Base-by-base conservation (phyloP, 2,329 filamentous ascomycete genomes). In the Monilinia fructicola region DNA sequence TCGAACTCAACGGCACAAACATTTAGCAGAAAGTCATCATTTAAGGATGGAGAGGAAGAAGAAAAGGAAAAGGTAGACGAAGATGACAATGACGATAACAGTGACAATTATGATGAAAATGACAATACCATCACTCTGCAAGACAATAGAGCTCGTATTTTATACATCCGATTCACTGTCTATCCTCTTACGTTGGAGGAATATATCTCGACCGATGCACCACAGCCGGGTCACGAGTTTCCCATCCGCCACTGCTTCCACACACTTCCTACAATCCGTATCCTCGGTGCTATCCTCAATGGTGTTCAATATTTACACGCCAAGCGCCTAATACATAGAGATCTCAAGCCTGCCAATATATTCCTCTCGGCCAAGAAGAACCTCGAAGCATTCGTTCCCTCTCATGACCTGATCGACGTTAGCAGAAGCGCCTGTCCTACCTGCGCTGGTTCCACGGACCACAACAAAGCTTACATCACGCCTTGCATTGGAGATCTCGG, bases 401-500 rank as follows among this genome's bases (percentile, higher is more conserved):
- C 78, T 0, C 75, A 80, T 4, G 81, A 83, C 23, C 81, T 78
- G 26, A 77, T 83, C n/a, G 77, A 83, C 54, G 72, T 83, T 1
- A 77, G 78, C 1, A 35, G 35, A 40, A 31, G 40, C 16, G 67
- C 68, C 12, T 75, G 73, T 40, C 35, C 72, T 12, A 71, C 78
- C 1, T 89, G 85, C 67, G 70, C 73, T 11, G 73, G 73, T 38
- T 61, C 67, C 7, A 70, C 69, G 28, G 54, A 65, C n/a, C 35
- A 61, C 9, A 65, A 67, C 26, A 50, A 69, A 73, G 71, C 80
- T 18, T 83, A 82, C 67, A 77, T 86, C 42, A 83, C 82, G 50
- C 85, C 88, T 14, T 82, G 86, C 5, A 89, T 90, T 64, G 88
- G 87, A 2, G 88, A 90, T 72, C 90, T 90, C 72, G 88, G 88